Evolutionary conservation across 495 filamentous ascomycete species (phyloP), one percentile per base, ranked within the genome.

Genomic region (Annulohypoxylon bovei): DNA sequence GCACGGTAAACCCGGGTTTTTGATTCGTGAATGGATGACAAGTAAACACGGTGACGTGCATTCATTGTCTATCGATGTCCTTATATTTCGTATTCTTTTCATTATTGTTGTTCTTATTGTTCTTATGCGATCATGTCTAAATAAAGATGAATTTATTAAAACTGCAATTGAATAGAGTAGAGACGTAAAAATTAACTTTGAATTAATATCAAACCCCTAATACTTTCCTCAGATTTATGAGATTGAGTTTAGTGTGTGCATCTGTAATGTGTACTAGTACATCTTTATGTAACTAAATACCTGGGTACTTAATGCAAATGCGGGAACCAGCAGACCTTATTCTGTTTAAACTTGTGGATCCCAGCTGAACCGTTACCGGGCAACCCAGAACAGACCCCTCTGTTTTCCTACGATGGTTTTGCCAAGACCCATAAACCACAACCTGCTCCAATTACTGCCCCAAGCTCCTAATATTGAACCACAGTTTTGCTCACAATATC

Each of bases 381-480:
- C 72, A 74, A 74, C 72, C 27, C 49, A 33, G 35, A 18, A 4
- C n/a, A 22, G 40, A 72, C 69, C 69, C 69, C 69, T 72, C 70
- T 72, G 70, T 72, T 72, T 72, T 72, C 60, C 27, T 68, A 28
- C 60, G 70, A 65, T 72, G 64, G 65, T 54, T 50, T 11, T 46
- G 68, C 68, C 58, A 71, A 72, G 69, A 9, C 22, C 46, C 46
- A 50, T 53, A 50, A 33, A 44, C 47, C 50, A 65, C 40, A 40
- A 64, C 59, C 25, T 63, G 46, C 65, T 35, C 69, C 63, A 67
- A 67, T 32, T 71, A 50, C 37, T 37, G 69, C 64, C 59, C 63
- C 64, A 25, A 72, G 64, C 69, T 72, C 52, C 20, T 28, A 67
- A 63, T 64, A 67, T 33, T 64, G 44, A 59, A 65, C 59, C 46